These are phyloP conservation scores for Shiraia sp. DNA, from an alignment of 2,329 filamentous ascomycete genomes.

Conservation along the genomic window DNA sequence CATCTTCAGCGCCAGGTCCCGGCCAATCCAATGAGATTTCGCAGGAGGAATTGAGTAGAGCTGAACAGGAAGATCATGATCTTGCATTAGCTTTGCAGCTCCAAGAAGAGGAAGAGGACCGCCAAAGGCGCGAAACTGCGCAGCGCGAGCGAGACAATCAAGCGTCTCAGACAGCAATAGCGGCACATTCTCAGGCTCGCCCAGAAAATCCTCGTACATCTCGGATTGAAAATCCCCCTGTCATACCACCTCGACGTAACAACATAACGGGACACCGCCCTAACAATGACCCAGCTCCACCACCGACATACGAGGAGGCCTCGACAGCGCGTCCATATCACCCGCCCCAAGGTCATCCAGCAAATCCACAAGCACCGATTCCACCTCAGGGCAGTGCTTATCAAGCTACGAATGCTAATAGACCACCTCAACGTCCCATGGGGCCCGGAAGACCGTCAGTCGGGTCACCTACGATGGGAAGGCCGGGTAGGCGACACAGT, in stretches of 20 bases:
- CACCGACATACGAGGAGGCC: slow-evolving; percentile 69
- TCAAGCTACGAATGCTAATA: slow-evolving; percentile 14
- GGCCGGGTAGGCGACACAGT: slow-evolving; percentile 31
- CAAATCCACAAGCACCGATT: slow-evolving; percentile 42
- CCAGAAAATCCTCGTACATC: slow-evolving; percentile 30
- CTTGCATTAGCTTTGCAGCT: slow-evolving; percentile 87
- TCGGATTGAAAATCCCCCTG: slow-evolving; percentile 45
- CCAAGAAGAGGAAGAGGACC: slow-evolving; percentile 90
- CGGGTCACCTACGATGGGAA: slow-evolving; percentile 7
- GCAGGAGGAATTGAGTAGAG: slow-evolving; percentile 49
- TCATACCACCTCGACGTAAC: slow-evolving; percentile 51
- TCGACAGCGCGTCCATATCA: slow-evolving; percentile 60
- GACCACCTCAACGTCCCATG: slow-evolving; percentile 13
- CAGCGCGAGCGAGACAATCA: slow-evolving; percentile 69
- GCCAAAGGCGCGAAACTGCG: slow-evolving; percentile 63
- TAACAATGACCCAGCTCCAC: slow-evolving; percentile 57
- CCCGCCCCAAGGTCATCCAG: slow-evolving; percentile 52
- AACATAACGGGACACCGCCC: slow-evolving; percentile 42
- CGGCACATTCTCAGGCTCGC: slow-evolving; percentile 42
- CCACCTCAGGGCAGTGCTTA: slow-evolving; percentile 33
- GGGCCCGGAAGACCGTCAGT: slow-evolving; percentile 17
- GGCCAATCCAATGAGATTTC: slow-evolving; percentile 27
- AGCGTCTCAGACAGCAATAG: slow-evolving; percentile 71
- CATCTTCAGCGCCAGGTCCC: slow-evolving; percentile 4
- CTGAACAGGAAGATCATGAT: slow-evolving; percentile 80